Evolutionary conservation across 1,284 basidiomycete species (phyloP).

Genomic region (Microbotryum violaceum): DNA sequence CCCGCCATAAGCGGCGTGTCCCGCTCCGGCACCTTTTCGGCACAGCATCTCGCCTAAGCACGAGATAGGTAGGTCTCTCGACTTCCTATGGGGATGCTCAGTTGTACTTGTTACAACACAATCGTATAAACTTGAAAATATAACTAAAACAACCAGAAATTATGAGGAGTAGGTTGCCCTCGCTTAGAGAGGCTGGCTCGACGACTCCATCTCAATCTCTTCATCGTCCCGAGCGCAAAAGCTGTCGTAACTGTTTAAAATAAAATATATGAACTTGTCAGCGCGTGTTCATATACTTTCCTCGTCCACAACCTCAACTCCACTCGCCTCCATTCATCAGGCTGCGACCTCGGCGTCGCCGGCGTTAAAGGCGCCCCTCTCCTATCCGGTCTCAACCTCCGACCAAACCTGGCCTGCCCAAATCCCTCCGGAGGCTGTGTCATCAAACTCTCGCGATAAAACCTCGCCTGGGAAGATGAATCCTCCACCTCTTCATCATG

Average conservation of each 20-base stretch:
- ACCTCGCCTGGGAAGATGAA: slow-evolving; percentile 37
- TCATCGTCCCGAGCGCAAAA: slow-evolving; percentile 22
- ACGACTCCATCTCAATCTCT: slow-evolving; percentile 12
- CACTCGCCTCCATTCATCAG: slow-evolving; percentile 17
- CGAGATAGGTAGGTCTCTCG: too few species aligned
- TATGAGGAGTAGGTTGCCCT: too few species aligned
- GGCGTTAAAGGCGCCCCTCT: slow-evolving; percentile 1
- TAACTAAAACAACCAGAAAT: too few species aligned
- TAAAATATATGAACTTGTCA: not conserved
- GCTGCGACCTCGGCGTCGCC: slow-evolving; percentile 9
- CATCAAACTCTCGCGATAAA: slow-evolving; percentile 39
- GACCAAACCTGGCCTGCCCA: not conserved
- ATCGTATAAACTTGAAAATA: too few species aligned
- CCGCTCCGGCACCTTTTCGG: too few species aligned
- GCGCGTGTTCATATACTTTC: not conserved
- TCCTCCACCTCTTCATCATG: slow-evolving; percentile 37
- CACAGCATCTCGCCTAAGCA: too few species aligned
- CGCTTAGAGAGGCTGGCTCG: not conserved
- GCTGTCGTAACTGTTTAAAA: slow-evolving; percentile 15
- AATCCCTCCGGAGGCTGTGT: slow-evolving; percentile 38
- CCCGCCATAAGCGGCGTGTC: too few species aligned
- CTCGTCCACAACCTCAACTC: too few species aligned
- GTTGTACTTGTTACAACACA: too few species aligned
- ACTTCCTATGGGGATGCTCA: too few species aligned
- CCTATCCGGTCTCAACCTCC: slow-evolving; percentile 1